Evolutionary conservation across 2,329 filamentous ascomycete genomes (phyloP).

Genomic region (Zymoseptoria tritici): DNA sequence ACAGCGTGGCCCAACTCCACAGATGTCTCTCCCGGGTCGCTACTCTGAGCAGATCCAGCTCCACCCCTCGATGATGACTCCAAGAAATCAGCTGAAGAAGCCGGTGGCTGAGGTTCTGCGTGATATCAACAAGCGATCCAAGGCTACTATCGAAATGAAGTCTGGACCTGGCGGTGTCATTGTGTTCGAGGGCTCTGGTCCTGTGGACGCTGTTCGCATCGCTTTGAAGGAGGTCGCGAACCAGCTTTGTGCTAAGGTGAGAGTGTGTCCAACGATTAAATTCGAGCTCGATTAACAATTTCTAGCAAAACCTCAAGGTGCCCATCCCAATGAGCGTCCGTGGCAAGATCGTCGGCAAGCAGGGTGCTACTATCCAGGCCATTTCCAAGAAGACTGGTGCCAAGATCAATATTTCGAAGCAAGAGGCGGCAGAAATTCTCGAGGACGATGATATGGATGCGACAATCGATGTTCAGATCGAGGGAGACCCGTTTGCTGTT

Average conservation of each 20-base stretch:
- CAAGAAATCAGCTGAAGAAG: conserved; percentile 71
- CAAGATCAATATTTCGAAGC: conserved; percentile 79
- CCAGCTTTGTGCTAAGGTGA: conserved; percentile 78
- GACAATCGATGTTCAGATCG: conserved; percentile 77
- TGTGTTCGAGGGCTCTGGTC: conserved; percentile 78
- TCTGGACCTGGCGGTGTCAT: conserved; percentile 64
- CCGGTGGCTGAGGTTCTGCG: conserved; percentile 78
- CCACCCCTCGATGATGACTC: conserved; percentile 67
- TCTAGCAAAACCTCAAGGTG: conserved; percentile 61
- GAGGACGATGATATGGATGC: conserved; percentile 67
- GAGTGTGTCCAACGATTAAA: conserved; percentile 19
- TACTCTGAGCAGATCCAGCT: conserved; percentile 70
- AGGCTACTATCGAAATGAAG: conserved; percentile 74
- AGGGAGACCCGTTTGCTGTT: conserved; percentile 84
- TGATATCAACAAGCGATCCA: conserved; percentile 87
- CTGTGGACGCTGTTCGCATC: conserved; percentile 74
- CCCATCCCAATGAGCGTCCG: conserved; percentile 76
- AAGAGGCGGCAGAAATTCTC: conserved; percentile 53
- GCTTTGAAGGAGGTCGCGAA: conserved; percentile 83
- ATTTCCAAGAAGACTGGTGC: conserved; percentile 87
- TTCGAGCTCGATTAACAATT: not conserved
- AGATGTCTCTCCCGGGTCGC: conserved; percentile 73
- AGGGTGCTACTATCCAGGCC: conserved; percentile 80
- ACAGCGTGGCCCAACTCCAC: conserved; percentile 24
- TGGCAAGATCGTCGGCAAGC: conserved; percentile 86